These are phyloP conservation scores for Scalesia atractyloides DNA, from an alignment of 129 eudicot species.

Conservation along the genomic window DNA sequence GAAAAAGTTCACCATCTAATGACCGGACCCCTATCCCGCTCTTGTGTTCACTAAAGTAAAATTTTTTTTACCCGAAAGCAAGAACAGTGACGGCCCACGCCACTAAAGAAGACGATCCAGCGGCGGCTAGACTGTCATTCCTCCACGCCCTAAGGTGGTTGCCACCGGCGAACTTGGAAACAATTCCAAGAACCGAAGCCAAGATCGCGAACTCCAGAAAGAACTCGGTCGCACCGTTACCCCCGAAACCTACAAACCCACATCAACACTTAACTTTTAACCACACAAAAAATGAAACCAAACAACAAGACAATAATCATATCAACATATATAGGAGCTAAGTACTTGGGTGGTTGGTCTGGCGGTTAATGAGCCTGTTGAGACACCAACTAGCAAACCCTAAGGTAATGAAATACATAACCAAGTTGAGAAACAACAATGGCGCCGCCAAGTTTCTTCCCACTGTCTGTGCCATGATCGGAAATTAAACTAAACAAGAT, in stretches of 20 bases:
- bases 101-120: slow-evolving; percentile 70
- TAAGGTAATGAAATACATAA: slow-evolving; percentile 66
- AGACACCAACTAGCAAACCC: slow-evolving; percentile 91
- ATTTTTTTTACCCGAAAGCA: slow-evolving; percentile 89
- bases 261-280: too few relatives aligned
- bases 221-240: slow-evolving; percentile 80
- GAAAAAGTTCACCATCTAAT: too few relatives aligned
- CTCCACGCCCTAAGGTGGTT: slow-evolving; percentile 85
- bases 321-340: neutral
- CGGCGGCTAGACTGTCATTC: slow-evolving; percentile 87
- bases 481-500: neutral
- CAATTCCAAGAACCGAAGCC: slow-evolving; percentile 74
- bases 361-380: slow-evolving; percentile 59
- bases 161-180: slow-evolving; percentile 79
- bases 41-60: too few relatives aligned
- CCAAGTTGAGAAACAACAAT: slow-evolving; percentile 77
- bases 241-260: slow-evolving; percentile 61
- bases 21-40: too few relatives aligned
- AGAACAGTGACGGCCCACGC: slow-evolving; percentile 93
- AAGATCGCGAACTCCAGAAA: slow-evolving; percentile 67
- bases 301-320: neutral
- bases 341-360: slow-evolving; percentile 81
- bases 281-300: neutral
- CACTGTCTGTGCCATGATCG: slow-evolving; percentile 58
- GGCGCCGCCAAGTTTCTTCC: slow-evolving; percentile 87